Evolutionary conservation across 176 grass and related monocot genomes (phyloP).

Genomic region (Triticum urartu): DNA sequence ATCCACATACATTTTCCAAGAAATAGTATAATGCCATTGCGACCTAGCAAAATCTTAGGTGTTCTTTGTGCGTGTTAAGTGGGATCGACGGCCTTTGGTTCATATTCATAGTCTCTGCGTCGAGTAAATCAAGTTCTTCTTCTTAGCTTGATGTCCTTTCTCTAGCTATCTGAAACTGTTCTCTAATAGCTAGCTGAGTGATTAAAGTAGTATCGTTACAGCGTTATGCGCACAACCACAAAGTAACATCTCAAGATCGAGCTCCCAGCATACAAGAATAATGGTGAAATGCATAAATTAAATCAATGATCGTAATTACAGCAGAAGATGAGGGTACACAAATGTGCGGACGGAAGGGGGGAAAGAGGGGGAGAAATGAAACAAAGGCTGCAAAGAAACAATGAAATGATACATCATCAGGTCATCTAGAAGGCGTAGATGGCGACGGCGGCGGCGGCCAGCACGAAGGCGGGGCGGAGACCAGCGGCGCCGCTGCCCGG

Average conservation of each 20-base stretch:
- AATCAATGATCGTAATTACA: constrained; percentile 63
- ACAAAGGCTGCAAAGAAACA: neutral
- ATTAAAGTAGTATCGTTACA: neutral
- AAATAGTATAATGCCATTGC: neutral
- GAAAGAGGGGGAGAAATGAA: neutral
- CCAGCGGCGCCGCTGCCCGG: constrained; percentile 16
- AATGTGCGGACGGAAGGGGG: neutral
- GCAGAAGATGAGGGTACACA: constrained; percentile 11
- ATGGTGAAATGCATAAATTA: constrained; percentile 33
- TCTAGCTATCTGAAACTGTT: neutral
- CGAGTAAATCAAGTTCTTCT: neutral
- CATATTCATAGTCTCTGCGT: neutral
- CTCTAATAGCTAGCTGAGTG: neutral
- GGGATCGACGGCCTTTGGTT: neutral
- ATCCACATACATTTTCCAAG: neutral
- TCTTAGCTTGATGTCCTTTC: neutral
- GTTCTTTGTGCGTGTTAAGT: neutral
- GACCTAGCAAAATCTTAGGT: neutral
- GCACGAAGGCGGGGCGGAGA: constrained; percentile 46
- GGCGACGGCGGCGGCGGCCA: constrained; percentile 31
- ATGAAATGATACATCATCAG: neutral
- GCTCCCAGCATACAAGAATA: neutral
- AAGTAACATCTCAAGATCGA: neutral
- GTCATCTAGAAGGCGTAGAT: constrained; percentile 45
- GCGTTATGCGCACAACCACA: neutral